These are phyloP conservation scores for Pyrus betulifolia DNA, from an alignment of 306 rosid species.

Conservation along the genomic window DNA sequence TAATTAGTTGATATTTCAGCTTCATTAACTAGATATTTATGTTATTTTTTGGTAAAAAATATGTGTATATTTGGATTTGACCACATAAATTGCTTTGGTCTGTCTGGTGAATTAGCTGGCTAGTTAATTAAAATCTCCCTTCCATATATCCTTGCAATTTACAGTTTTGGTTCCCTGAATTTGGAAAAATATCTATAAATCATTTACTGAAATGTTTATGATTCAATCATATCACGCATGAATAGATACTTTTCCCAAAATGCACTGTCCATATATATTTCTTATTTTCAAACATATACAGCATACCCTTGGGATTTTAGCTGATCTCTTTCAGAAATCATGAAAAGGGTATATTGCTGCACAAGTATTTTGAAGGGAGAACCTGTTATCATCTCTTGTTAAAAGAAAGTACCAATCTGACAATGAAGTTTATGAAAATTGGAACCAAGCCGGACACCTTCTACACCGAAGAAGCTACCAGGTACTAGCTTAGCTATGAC, in stretches of 20 bases:
- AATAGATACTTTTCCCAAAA: neutral
- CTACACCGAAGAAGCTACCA: conserved; percentile 78
- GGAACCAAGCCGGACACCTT: conserved; percentile 91
- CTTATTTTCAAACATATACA: neutral
- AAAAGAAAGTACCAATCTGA: conserved; percentile 12
- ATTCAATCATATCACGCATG: neutral
- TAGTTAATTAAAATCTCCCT: neutral
- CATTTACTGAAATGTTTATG: too few relatives aligned
- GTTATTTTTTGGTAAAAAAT: neutral
- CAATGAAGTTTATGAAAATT: conserved; percentile 97
- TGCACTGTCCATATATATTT: neutral
- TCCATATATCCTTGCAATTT: neutral
- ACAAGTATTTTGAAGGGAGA: conserved; percentile 19
- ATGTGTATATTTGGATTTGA: neutral
- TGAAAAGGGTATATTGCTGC: neutral
- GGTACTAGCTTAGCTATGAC: conserved; percentile 28
- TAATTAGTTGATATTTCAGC: neutral
- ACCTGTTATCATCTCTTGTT: conserved; percentile 18
- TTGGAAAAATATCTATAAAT: neutral
- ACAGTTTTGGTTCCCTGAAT: neutral
- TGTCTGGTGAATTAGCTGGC: neutral
- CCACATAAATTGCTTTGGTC: neutral
- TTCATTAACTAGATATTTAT: neutral
- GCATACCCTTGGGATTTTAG: neutral
- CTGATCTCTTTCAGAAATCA: neutral